Base-by-base conservation (phyloP, 768 basidiomycete genomes). In the Wakefieldia striispora region DNA sequence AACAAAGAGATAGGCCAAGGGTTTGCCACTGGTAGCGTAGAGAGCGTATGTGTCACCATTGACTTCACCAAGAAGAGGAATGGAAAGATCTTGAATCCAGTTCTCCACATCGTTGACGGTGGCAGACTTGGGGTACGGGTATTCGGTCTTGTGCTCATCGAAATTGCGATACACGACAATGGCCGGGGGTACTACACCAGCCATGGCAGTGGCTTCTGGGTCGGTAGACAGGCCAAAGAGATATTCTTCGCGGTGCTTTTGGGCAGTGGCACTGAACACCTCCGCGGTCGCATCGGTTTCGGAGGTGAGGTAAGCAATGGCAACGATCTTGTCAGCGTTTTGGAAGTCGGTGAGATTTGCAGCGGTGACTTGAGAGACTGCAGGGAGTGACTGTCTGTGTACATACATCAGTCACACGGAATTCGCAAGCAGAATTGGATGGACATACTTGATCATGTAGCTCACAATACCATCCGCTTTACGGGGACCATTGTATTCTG, bases 401-500 rank as follows among this genome's bases (percentile, higher is more conserved):
- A 51, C 45, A 39, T 41, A 34, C 42, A 40, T 61, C 51, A 57
- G 49, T 40, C 21, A 54, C 44, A 13, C 6, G 21, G 13, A 21
- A 11, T 6, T 19, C 3, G 4, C 21, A 4, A 24, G 38, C 4
- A 36, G 26, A 42, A 1, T 17, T 0, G 35, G 6, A 35, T 3
- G 11, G 37, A 71, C 85, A 60, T 55, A 95, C 95, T 97, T 98
- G 76, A 81, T 67, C 95, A 98, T 97, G 75, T 97, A 97, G 70
- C 84, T 84, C 66, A 95, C 75, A 63, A 99, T 99, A 16, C 97
- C 95, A 56, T 98, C 97, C 10, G 93, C 88, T 70, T 97, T 91
- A 44, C 97, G 79, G 14, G 93, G 88, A 39, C 97, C 97, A 47
- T 61, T 68, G 70, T 98, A 99, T 20, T 97, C 94, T 1, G 77